Evolutionary conservation across 176 grass and related monocot genomes (phyloP).

Genomic region (Musa acuminata): DNA sequence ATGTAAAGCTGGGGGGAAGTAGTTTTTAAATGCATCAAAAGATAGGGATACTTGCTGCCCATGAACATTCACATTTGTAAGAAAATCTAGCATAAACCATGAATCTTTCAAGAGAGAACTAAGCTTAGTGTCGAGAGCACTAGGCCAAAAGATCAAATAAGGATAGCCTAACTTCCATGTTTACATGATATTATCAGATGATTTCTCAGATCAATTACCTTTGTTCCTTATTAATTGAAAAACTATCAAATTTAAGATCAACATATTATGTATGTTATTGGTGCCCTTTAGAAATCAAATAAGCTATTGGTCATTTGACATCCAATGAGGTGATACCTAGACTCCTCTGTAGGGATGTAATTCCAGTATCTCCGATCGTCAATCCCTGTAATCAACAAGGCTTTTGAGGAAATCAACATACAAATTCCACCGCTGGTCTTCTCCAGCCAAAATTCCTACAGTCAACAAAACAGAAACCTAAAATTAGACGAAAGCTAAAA

Average conservation of each 20-base stretch:
- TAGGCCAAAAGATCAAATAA: not conserved
- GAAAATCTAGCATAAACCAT: not conserved
- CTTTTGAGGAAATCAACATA: constrained; percentile 3
- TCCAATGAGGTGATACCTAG: not conserved
- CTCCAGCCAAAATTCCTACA: constrained; percentile 80
- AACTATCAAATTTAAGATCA: no score
- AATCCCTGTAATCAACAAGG: constrained; percentile 10
- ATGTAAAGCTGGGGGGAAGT: not conserved
- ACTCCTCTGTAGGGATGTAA: not conserved
- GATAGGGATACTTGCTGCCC: not conserved
- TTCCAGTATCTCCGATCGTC: constrained; percentile 13
- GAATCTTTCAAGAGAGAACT: not conserved
- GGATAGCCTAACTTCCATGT: no score
- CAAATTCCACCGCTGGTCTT: constrained; percentile 35
- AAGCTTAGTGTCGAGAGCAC: not conserved
- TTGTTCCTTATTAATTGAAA: no score
- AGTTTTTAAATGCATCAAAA: no score
- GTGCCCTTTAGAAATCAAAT: no score
- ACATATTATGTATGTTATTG: no score
- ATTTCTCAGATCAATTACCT: no score
- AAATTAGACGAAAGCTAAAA: not conserved
- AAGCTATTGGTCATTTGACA: not conserved
- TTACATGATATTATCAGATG: no score
- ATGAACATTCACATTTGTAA: not conserved
- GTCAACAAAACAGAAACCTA: not conserved